Evolutionary conservation across 2,329 filamentous ascomycete species (phyloP), one percentile per base, ranked within the genome.

Genomic region (Clonostachys rosea): DNA sequence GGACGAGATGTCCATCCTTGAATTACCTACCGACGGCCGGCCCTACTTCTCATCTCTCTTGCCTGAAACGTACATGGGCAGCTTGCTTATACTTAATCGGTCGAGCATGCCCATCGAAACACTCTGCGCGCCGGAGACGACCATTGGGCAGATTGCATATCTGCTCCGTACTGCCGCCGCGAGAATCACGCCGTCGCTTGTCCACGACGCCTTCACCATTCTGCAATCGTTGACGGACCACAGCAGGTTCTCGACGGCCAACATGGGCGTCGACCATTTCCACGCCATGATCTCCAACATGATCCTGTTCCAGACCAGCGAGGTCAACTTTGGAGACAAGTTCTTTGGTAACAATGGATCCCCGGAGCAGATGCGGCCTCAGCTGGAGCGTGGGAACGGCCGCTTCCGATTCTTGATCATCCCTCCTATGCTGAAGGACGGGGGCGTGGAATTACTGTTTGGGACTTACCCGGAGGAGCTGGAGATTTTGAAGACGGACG

Each of bases 11-110:
- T 61, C 62, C 2, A 62, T 66, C 35, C 51, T 69, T 6, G 66
- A 70, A 36, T 43, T 64, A 5, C 58, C 63, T 3, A 65, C 58
- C 2, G 65, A 64, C 18, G 58, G 55, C 0, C 59, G 61, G 0
- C 59, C 59, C 0, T 59, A 58, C 46, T 64, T 64, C 34, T 61
- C 57, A 5, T 55, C 56, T 3, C 43, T 51, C 6, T 50, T 64
- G 1, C 62, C 61, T 2, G 49, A 54, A 6, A 57, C 56, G 0
- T 65, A 61, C 44, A 61, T 63, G 48, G 60, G 59, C 12, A 61
- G 52, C 18, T 37, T 59, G 5, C 47, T 62, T 13, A 52, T 64
- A 16, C 45, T 61, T 39, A 64, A 56, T 44, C 59, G 57, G 13
- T 52, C 54, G 3, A 51, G 35, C 18, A 56, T 64, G 47, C 47